Conservation (phyloP, 2,329 filamentous ascomycete species). For the Cordyceps fumosorosea region DNA sequence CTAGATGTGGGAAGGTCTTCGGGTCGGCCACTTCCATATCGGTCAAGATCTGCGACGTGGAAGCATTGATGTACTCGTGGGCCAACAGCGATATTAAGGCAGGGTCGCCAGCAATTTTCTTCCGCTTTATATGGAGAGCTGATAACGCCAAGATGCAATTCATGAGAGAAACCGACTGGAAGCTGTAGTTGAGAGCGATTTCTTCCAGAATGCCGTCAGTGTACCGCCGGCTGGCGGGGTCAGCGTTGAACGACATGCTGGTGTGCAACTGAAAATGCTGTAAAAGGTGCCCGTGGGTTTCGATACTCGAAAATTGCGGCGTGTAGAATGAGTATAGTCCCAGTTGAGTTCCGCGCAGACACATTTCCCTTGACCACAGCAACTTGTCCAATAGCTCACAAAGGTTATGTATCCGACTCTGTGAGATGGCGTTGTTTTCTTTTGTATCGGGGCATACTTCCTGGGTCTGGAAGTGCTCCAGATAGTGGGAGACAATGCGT, state of each 20-base stretch:
- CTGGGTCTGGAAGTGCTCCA: neutral
- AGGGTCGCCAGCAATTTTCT: neutral
- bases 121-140: neutral
- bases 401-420: neutral
- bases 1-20: constrained; percentile 40
- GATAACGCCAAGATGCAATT: neutral
- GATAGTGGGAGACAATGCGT: neutral
- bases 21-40: constrained; percentile 38
- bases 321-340: neutral
- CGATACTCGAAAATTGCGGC: neutral
- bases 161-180: neutral
- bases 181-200: neutral
- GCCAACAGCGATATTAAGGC: neutral
- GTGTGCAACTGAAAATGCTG: neutral
- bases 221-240: neutral
- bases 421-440: neutral
- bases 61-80: neutral
- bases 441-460: neutral
- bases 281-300: neutral
- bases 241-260: constrained; percentile 5
- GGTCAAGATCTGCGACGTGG: neutral
- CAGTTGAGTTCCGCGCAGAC: neutral
- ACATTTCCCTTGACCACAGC: neutral
- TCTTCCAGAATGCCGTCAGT: neutral
- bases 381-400: neutral